phyloP scores from a whole-genome alignment of 2,329 filamentous ascomycete genomes.

The Lizonia empirigonia region DNA sequence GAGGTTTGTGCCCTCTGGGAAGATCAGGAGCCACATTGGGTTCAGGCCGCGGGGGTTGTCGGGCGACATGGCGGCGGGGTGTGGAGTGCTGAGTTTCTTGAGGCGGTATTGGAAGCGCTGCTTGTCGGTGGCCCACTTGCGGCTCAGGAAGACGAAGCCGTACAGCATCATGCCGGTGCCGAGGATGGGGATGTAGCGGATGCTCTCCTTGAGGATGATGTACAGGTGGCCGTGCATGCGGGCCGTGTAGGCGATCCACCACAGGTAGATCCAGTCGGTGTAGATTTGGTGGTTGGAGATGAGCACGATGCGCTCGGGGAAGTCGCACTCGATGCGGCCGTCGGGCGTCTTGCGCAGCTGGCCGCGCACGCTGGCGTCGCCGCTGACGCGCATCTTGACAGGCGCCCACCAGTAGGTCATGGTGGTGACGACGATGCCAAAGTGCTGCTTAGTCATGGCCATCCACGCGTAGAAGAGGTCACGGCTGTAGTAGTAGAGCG shows the following conservation, averaged over 20 bases:
- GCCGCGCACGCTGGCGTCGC: conserved; percentile 76
- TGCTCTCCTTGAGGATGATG: conserved; percentile 87
- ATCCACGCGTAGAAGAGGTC: conserved; percentile 84
- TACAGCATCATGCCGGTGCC: conserved; percentile 85
- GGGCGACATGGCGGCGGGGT: conserved; percentile 47
- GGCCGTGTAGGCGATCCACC: conserved; percentile 85
- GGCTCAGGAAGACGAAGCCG: conserved; percentile 90
- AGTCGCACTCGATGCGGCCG: conserved; percentile 74
- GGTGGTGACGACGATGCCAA: conserved; percentile 75
- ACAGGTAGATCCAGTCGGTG: conserved; percentile 91
- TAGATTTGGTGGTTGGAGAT: conserved; percentile 92
- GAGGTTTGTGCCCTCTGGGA: conserved; percentile 85
- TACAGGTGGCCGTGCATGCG: conserved; percentile 83
- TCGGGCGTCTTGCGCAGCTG: conserved; percentile 72
- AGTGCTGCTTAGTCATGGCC: conserved; percentile 83
- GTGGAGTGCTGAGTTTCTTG: conserved; percentile 66
- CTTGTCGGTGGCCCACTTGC: conserved; percentile 83
- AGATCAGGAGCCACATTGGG: conserved; percentile 89
- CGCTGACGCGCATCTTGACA: conserved; percentile 78
- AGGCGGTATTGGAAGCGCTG: conserved; percentile 75
- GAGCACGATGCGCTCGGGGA: conserved; percentile 79
- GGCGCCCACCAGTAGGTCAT: conserved; percentile 87
- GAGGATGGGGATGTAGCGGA: conserved; percentile 81
- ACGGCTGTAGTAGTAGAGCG: conserved; percentile 74
- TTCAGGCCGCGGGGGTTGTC: conserved; percentile 57